These are phyloP conservation scores for Tolypocladium nubicola DNA, from an alignment of 2,329 filamentous ascomycete species.

Conservation along the genomic window DNA sequence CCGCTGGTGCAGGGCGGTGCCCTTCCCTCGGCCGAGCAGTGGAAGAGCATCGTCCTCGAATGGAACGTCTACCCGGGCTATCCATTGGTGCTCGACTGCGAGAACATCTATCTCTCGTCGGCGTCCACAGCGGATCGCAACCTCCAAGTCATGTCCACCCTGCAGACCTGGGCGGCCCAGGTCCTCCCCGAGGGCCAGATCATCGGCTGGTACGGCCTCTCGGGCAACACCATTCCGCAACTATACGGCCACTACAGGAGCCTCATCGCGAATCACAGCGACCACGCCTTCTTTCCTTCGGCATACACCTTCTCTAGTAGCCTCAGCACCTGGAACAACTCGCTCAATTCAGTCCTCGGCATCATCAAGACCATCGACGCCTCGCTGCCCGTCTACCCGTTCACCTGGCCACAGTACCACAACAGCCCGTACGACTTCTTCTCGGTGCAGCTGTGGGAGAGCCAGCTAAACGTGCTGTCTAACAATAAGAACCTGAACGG, in stretches of 20 bases:
- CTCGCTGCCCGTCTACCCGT: conserved; percentile 2
- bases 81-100: no score
- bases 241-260: no score
- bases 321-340: background rate
- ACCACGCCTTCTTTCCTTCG: conserved; percentile 3
- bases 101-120: no score
- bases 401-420: background rate
- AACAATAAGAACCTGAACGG: no score
- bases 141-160: no score
- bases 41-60: conserved; percentile 1
- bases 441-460: conserved; percentile 15
- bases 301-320: conserved; percentile 1
- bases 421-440: background rate
- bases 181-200: no score
- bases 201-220: no score
- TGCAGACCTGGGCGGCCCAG: no score
- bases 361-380: conserved; percentile 1
- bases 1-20: conserved; percentile 1
- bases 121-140: no score
- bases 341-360: background rate
- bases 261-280: no score
- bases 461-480: conserved; percentile 1
- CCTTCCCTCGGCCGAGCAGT: background rate
- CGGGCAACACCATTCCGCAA: no score
- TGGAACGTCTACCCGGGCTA: conserved; percentile 1